Base-by-base conservation (phyloP, 2,329 filamentous ascomycete species). In the Nakataea oryzae region DNA sequence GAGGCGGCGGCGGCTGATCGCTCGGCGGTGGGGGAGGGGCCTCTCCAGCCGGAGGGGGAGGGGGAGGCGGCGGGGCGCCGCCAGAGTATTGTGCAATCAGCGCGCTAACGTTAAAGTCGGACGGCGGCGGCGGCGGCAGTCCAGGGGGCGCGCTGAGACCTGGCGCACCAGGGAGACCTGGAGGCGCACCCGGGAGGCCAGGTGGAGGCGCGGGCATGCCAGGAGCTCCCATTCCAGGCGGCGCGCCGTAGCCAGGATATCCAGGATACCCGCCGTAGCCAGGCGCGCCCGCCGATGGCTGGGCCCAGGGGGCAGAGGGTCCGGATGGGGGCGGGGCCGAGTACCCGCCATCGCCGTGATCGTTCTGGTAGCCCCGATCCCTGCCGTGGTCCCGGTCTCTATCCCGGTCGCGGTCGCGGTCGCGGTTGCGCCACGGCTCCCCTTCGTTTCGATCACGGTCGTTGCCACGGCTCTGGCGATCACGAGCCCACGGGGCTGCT, bases 41-140 rank as follows among this genome's bases (percentile, higher is more conserved):
- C 47, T 71, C 72, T 26, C 70, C 70, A 17, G 50, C 54, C 21
- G 59, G 50, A n/a, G 69, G 70, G 54, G 71, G 65, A 41, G 58
- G 58, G 0, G 66, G 63, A 1, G 66, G 64, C 2, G 66, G 71
- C 11, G 71, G 71, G 3, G 64, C 66, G 24, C 68, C 70, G 62
- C 69, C 70, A 41, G 72, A 71, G 59, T 74, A 90, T 69, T 86
- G 86, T 72, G 88, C 84, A 67, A 89, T 86, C 63, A 90, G 77
- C 61, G 84, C 83, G 69, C 81, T 86, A 64, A 88, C 76, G 50
- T 81, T 86, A 64, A 88, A 76, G 50, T 83, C 84, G 64, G 80
- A 80, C 55, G 74, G 74, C 28, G 83, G 75, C 64, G 76, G 80
- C 67, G 83, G 80, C 34, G 81, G 64, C 6, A 64, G 65, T 24